Percentiles rank a stretch among this genome's conserved stretches.
phyloP scores from a whole-genome alignment of 2,329 filamentous ascomycete species.

The Arthroderma sp. region DNA sequence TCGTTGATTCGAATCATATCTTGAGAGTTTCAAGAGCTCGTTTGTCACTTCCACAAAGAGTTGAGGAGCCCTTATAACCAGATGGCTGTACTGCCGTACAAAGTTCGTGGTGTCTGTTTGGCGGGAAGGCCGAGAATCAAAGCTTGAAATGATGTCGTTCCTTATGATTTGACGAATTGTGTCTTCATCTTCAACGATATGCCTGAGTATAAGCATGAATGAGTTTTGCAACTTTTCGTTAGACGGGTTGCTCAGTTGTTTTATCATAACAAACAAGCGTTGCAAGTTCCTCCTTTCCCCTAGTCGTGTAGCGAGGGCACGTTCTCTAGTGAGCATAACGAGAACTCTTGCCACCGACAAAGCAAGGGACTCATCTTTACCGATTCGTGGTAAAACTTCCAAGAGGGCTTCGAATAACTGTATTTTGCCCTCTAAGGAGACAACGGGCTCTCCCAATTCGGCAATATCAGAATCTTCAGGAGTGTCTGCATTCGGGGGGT shows the following conservation, averaged over 20 bases:
- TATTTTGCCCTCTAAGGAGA: slow-evolving; percentile 55
- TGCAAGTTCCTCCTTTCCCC: slow-evolving; percentile 84
- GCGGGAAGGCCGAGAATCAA: slow-evolving; percentile 48
- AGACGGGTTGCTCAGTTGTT: slow-evolving; percentile 70
- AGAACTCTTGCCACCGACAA: slow-evolving; percentile 72
- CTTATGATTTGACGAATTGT: slow-evolving; percentile 86
- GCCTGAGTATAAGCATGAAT: slow-evolving; percentile 77
- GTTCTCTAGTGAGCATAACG: slow-evolving; percentile 73
- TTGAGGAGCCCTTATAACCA: slow-evolving; percentile 68
- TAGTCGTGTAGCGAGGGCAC: slow-evolving; percentile 60
- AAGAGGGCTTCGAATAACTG: slow-evolving; percentile 65
- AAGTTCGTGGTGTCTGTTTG: slow-evolving; percentile 60
- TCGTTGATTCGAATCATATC: slow-evolving; percentile 47
- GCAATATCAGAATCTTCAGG: slow-evolving; percentile 35
- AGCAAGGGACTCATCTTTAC: slow-evolving; percentile 75
- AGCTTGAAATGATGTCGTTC: slow-evolving; percentile 69
- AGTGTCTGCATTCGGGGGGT: slow-evolving; percentile 38
- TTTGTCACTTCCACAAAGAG: slow-evolving; percentile 80
- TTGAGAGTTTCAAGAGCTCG: slow-evolving; percentile 63
- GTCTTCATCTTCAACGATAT: slow-evolving; percentile 88
- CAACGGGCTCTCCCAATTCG: slow-evolving; percentile 47
- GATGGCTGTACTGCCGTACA: slow-evolving; percentile 62
- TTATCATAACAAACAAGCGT: slow-evolving; percentile 86
- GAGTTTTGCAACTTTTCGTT: slow-evolving; percentile 62
- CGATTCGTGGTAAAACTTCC: slow-evolving; percentile 70